These are phyloP conservation scores for Leccinum uliginosum DNA, from an alignment of 768 basidiomycete genomes.

Conservation along the genomic window DNA sequence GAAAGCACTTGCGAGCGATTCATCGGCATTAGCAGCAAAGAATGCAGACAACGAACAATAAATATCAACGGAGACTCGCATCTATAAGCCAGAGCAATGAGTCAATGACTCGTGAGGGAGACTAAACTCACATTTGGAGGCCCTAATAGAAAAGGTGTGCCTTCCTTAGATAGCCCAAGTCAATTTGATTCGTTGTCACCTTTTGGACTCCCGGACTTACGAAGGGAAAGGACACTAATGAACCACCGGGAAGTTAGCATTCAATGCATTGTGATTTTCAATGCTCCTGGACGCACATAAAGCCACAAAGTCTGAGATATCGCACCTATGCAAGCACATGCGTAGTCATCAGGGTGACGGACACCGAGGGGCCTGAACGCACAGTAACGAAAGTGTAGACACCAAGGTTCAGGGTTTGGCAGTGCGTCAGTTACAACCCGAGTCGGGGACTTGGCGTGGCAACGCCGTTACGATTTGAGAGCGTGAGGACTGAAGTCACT, in stretches of 20 bases:
- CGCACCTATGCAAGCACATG: not conserved
- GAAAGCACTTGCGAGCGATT: not conserved
- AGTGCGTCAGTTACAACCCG: too few relatives aligned
- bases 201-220: not conserved
- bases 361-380: not conserved
- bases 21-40: not conserved
- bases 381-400: slow-evolving; percentile 9
- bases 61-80: slow-evolving; percentile 1
- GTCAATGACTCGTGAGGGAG: not conserved
- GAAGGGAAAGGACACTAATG: not conserved
- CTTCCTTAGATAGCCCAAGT: not conserved
- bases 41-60: too few relatives aligned
- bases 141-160: slow-evolving; percentile 7
- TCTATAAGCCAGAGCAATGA: not conserved
- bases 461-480: not conserved
- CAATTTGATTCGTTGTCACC: not conserved
- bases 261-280: not conserved
- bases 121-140: slow-evolving; percentile 3
- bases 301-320: not conserved
- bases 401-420: slow-evolving; percentile 5
- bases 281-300: not conserved
- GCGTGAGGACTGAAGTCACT: slow-evolving; percentile 2
- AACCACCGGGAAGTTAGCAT: not conserved
- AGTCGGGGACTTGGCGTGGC: too few relatives aligned
- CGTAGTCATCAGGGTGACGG: not conserved